phyloP scores from a whole-genome alignment of 495 filamentous ascomycete species.

The Aspergillus egyptiacus region DNA sequence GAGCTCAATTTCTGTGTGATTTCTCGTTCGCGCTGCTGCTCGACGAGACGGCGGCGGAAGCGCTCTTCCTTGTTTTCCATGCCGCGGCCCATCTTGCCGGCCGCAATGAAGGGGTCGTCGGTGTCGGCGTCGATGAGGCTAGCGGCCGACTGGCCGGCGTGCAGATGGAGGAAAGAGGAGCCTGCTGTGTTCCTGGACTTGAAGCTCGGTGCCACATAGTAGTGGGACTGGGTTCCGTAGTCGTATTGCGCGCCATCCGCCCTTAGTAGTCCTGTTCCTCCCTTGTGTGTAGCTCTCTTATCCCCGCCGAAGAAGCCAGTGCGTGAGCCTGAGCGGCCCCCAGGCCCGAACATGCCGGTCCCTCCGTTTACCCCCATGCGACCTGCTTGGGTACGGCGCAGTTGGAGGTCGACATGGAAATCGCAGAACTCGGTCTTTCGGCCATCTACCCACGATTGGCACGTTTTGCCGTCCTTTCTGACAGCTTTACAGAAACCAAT shows the following conservation, averaged over 20 bases:
- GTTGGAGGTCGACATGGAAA: slow-evolving; percentile 76
- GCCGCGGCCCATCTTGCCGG: slow-evolving; percentile 41
- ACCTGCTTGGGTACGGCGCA: slow-evolving; percentile 61
- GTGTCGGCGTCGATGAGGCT: slow-evolving; percentile 64
- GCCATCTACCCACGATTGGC: slow-evolving; percentile 78
- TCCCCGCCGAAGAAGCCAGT: slow-evolving; percentile 43
- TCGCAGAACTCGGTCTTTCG: slow-evolving; percentile 88
- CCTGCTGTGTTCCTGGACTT: slow-evolving; percentile 22
- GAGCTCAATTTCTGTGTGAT: slow-evolving; percentile 63
- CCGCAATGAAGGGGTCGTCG: slow-evolving; percentile 50
- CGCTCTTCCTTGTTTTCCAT: slow-evolving; percentile 57
- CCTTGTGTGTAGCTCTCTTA: slow-evolving; percentile 28
- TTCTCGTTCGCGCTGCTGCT: slow-evolving; percentile 73
- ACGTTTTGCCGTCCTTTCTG: slow-evolving; percentile 76
- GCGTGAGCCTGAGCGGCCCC: slow-evolving; percentile 38
- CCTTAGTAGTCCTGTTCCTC: slow-evolving; percentile 31
- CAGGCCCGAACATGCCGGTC: slow-evolving; percentile 43
- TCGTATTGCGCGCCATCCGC: slow-evolving; percentile 54
- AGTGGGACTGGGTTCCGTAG: slow-evolving; percentile 48
- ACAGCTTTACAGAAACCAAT: slow-evolving; percentile 81
- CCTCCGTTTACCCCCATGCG: slow-evolving; percentile 76
- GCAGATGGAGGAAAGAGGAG: slow-evolving; percentile 20
- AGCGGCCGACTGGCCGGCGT: slow-evolving; percentile 46
- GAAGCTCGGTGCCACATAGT: slow-evolving; percentile 48
- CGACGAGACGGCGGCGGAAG: slow-evolving; percentile 60